Base-by-base conservation (phyloP, 352 stramenopile species). In the Pythium sukuiense region DNA sequence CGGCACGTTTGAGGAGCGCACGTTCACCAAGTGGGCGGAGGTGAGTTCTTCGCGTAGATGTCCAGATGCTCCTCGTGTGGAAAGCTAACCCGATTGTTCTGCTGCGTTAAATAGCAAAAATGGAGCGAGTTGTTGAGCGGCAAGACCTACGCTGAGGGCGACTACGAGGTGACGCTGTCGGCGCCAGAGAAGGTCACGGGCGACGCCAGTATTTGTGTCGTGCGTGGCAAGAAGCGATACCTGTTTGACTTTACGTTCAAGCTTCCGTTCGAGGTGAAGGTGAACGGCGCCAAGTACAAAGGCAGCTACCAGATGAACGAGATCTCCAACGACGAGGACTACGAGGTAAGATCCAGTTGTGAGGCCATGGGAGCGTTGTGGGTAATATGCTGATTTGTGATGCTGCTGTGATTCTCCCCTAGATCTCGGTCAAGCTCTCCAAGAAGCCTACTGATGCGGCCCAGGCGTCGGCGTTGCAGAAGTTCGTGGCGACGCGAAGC, bases 1-100 rank as follows among this genome's bases (percentile, higher is more conserved):
- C 2, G 93, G 93, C 3, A 98, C 93, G 13, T 98, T 96, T 62
- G 92, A 98, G 61, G 86, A 96, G 62, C 84, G 85, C 39, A 77
- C 93, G 54, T 91, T 94, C 62, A 95, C 80, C 45, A 92, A 90
- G 62, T 97, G 89, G 88, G 89, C 81, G 6, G 75, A 90, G 72
- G 79, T 81, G 45, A 11, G 43, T 29, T 13, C 26, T 4, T 27
- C 20, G 11, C 7, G 1, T 33, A 4, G 33, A 48, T 18, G 16
- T 24, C 20, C 20, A 20, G 14, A 16, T 6, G 32, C 14, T 27
- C 7, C 18, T 11, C 2, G 3, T 53, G n/a, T 27, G n/a, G 18
- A 53, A 3, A 26, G 24, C 9, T 53, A 30, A 53, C 8, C 14
- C 3, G 45, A 9, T 18, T 9, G 55, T 32, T n/a, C 8, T 46